Evolutionary conservation across 2,329 filamentous ascomycete species (phyloP), one percentile per base, ranked within the genome.

Genomic region (Orbilia quercus): DNA sequence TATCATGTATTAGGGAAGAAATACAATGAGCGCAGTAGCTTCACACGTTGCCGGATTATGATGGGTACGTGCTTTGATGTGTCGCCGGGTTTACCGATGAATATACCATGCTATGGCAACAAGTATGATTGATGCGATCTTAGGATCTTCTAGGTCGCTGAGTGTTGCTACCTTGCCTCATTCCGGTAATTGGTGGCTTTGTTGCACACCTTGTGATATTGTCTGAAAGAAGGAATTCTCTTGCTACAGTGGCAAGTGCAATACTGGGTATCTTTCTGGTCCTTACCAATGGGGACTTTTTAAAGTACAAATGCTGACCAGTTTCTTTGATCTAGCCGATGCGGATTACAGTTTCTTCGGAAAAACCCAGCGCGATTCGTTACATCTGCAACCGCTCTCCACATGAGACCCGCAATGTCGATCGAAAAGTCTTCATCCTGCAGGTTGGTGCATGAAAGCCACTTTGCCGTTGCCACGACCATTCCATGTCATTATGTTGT

Each of bases 381-480:
- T 65, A 38, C 60, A 18, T 25, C 47, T 65, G 60, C 60, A 55
- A 47, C 48, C 48, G 20, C 40, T n/a, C 34, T 67, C 51, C 53
- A 65, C 28, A 20, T 20, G 38, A 25, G 51, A 47, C 45, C 44
- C 44, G 44, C 38, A 59, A 11, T 54, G 64, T 38, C 54, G 64
- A 69, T 69, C 64, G 51, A 55, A 54, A 23, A 38, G n/a, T 53
- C 31, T 60, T 18, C 38, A 28, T 60, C 36, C 57, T 60, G 64
- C 47, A 60, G 28, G 28, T 40, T 45, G 45, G 40, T 69, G 45
- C 64, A 69, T 51, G 23, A 47, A 69, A 60, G 64, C 64, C 53
- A 69, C 64, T 69, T 69, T 60, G 64, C 64, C 64, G 38, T 69
- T 59, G 64, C 64, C 64, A 69, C 64, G 44, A 20, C 38, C 18